Conservation (phyloP, 2,329 filamentous ascomycete genomes). For the Fusarium scirpi region DNA sequence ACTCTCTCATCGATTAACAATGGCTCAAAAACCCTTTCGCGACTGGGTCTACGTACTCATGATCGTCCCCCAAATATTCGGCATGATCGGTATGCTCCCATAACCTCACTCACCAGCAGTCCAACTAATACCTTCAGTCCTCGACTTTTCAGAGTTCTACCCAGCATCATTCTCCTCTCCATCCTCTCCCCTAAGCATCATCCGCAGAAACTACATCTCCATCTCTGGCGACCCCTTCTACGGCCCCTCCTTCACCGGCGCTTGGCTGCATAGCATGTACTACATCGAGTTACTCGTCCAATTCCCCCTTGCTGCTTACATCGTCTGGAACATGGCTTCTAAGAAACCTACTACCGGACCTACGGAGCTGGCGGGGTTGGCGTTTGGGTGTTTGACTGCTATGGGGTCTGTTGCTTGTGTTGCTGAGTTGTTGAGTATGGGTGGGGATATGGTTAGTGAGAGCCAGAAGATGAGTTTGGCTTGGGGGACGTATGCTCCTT, state of each 20-base stretch:
- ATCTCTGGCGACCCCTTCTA: constrained; percentile 67
- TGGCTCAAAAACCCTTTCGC: constrained; percentile 47
- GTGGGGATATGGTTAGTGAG: constrained; percentile 57
- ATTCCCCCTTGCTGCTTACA: constrained; percentile 63
- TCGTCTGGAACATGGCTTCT: constrained; percentile 56
- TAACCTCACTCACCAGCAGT: no score
- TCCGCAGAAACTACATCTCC: constrained; percentile 61
- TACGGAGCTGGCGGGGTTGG: constrained; percentile 63
- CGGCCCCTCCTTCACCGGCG: constrained; percentile 52
- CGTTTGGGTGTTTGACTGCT: constrained; percentile 64
- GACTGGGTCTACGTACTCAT: constrained; percentile 54
- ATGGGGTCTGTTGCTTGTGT: constrained; percentile 66
- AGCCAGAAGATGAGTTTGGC: constrained; percentile 61
- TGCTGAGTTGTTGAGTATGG: constrained; percentile 63
- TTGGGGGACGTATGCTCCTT: constrained; percentile 64
- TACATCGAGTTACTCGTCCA: constrained; percentile 63
- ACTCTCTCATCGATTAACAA: no score
- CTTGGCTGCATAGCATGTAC: constrained; percentile 66
- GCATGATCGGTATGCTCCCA: constrained; percentile 51
- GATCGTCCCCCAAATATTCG: constrained; percentile 50
- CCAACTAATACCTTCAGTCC: constrained; percentile 53
- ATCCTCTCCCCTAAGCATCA: constrained; percentile 59
- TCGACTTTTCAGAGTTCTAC: constrained; percentile 67
- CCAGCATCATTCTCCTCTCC: constrained; percentile 58
- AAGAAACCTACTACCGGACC: constrained; percentile 52